Conservation (phyloP, 805 yeast species). For the Pichia phayaonensis region DNA sequence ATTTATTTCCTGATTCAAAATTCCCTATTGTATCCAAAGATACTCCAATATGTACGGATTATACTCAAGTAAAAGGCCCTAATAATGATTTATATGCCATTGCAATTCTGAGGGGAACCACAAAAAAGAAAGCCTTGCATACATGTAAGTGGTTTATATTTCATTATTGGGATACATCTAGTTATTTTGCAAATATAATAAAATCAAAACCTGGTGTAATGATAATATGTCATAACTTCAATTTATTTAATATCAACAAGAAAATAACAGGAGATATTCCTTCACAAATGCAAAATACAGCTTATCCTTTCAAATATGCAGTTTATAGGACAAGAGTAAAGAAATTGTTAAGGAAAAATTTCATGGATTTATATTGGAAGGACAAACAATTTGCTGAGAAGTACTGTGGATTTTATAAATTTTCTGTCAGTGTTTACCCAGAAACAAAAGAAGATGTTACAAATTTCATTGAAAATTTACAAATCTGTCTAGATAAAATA, state of each 20-base stretch:
- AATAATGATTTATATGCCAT: constrained; percentile 15
- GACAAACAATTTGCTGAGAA: constrained; percentile 2
- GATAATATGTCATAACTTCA: constrained; percentile 33
- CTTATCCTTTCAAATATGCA: constrained; percentile 20
- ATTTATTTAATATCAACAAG: constrained; percentile 18
- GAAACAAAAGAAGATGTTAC: constrained; percentile 8
- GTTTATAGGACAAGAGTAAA: constrained; percentile 19
- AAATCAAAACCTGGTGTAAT: constrained; percentile 28
- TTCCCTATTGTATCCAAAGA: constrained; percentile 9
- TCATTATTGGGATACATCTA: constrained; percentile 17
- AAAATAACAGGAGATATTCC: constrained; percentile 5
- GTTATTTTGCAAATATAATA: constrained; percentile 21
- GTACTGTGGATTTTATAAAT: constrained; percentile 24
- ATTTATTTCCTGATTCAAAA: constrained; percentile 12
- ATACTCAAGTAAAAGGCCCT: constrained; percentile 19
- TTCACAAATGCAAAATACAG: constrained; percentile 6
- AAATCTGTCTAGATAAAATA: constrained; percentile 14
- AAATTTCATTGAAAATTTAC: constrained; percentile 12
- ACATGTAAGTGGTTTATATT: constrained; percentile 19
- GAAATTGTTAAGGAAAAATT: constrained; percentile 15
- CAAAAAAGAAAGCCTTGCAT: constrained; percentile 9
- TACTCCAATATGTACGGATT: constrained; percentile 11
- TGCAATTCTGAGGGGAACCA: constrained; percentile 7
- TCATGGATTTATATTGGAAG: constrained; percentile 14
- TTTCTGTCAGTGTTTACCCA: constrained; percentile 12